phyloP scores from a whole-genome alignment of 345 rosid species.

The Sisymbrium irio region DNA sequence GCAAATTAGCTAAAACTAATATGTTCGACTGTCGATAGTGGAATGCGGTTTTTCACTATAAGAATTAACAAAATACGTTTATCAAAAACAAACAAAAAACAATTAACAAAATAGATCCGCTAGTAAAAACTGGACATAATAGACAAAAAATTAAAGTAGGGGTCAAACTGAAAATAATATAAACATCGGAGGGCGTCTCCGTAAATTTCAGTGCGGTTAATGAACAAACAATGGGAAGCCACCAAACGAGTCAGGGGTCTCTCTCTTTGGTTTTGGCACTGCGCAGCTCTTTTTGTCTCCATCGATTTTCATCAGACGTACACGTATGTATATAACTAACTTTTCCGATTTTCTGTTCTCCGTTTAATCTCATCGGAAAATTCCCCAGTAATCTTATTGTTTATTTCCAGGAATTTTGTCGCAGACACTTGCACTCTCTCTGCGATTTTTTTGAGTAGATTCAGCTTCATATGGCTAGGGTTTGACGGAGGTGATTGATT shows the following conservation, averaged over 20 bases:
- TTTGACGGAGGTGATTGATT: conserved; percentile 25
- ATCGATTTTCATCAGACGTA: not conserved
- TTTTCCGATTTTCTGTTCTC: not conserved
- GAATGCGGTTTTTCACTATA: not conserved
- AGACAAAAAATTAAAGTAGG: not conserved
- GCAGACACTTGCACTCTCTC: not conserved
- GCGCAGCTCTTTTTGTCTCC: not conserved
- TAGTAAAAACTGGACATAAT: not conserved
- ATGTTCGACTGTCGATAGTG: not conserved
- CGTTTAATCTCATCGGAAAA: not conserved
- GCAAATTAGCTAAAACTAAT: not conserved
- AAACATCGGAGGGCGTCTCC: not conserved
- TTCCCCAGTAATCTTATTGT: not conserved
- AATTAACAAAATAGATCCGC: no score
- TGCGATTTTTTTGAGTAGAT: conserved; percentile 19
- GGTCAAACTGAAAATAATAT: not conserved
- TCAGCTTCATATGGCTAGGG: conserved; percentile 19
- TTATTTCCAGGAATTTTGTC: conserved; percentile 2
- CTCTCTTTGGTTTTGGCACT: not conserved
- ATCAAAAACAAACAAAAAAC: no score
- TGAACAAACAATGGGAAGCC: conserved; percentile 22
- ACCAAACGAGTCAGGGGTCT: conserved; percentile 24
- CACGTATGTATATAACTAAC: not conserved
- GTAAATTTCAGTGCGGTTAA: not conserved
- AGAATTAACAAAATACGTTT: no score